Percentiles rank a stretch among this genome's conserved stretches.
Conservation (phyloP, 176 grass and related monocot genomes). For the Musa acuminata region DNA sequence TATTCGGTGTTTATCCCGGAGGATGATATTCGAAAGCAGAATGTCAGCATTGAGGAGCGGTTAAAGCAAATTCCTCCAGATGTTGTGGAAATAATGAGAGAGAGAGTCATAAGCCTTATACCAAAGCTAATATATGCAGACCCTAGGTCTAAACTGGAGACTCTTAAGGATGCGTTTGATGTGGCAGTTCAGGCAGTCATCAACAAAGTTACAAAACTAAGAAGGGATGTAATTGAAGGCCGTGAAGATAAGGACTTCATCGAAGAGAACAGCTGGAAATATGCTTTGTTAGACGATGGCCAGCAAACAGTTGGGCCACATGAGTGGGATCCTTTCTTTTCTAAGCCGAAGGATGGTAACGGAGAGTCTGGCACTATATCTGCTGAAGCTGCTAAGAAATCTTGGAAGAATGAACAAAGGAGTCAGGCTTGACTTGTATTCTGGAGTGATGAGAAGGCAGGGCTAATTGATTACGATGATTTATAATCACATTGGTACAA, state of each 20-base stretch:
- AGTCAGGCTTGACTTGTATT: background rate
- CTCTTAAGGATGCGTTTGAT: constrained; percentile 64
- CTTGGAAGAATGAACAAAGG: constrained; percentile 14
- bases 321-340: constrained; percentile 48
- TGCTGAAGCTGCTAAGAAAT: constrained; percentile 15
- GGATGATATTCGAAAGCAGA: constrained; percentile 37
- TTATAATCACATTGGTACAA: no score
- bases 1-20: constrained; percentile 70
- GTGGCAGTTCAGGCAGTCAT: constrained; percentile 42
- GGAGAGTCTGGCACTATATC: constrained; percentile 3
- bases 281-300: constrained; percentile 34
- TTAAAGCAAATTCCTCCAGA: constrained; percentile 28
- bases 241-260: constrained; percentile 26
- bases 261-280: constrained; percentile 52
- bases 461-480: no score
- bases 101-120: constrained; percentile 37
- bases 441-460: no score
- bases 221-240: constrained; percentile 19
- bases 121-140: constrained; percentile 49
- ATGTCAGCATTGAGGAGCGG: constrained; percentile 43
- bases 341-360: constrained; percentile 7
- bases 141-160: constrained; percentile 36
- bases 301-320: constrained; percentile 35
- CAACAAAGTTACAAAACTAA: constrained; percentile 33
- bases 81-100: constrained; percentile 39